Base-by-base conservation (phyloP, 2,329 filamentous ascomycete genomes). In the Fonsecaea nubica region DNA sequence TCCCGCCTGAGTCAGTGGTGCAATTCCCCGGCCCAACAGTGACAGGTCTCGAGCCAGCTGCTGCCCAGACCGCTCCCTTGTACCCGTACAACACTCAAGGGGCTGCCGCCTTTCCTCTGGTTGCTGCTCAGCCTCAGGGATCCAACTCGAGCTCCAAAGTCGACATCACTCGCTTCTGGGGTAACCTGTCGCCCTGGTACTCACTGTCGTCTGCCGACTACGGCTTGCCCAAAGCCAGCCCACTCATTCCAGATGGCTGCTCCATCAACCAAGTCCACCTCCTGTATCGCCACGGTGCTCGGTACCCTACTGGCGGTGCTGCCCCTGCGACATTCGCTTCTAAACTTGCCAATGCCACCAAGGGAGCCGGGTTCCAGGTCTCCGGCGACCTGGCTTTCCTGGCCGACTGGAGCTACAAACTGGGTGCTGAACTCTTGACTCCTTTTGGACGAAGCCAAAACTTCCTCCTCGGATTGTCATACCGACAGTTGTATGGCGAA, bases 391-490 rank as follows among this genome's bases (percentile, higher is more conserved):
- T 93, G n/a, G 77, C 80, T 0, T 93, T 93, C 73, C 78, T 92
- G 62, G 89, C 89, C 64, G 78, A 82, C 54, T 93, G 90, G 90
- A 84, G 82, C 58, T 92, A 91, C 74, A 79, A 86, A 70, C 83
- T 93, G 3, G 91, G 90, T 8, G 80, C 83, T 10, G 89, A 92
- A 72, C 91, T 92, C 53, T 81, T 93, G 1, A 89, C 92, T 0
- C 88, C 90, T 0, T 85, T 88, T 66, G 91, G 91, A 6, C 87
- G 90, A 57, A 86, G 91, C 74, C 90, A 93, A 77, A 79, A 92
- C 1, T 92, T 89, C 71, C 86, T 91, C 45, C 90, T 87, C 58
- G 89, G 90, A 1, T 83, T 90, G 1, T 75, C 91, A 55, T 90
- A 92, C 75, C 88, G 88, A 71, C 92, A 92, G 77, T 87, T 89